Base-by-base conservation (phyloP, 441 rosid species). In the Erysimum pusillum region DNA sequence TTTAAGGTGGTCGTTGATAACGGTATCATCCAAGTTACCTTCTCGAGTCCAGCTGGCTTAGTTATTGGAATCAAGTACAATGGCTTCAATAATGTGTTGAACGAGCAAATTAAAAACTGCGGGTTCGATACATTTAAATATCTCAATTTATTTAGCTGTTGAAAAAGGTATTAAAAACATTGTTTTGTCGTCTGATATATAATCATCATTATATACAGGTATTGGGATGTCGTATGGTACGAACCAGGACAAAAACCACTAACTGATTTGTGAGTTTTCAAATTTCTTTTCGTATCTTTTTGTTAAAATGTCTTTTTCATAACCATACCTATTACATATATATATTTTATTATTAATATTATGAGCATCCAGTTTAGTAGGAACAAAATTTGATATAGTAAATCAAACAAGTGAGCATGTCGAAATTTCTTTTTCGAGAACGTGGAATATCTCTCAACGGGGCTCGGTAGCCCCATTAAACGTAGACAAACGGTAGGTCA, bases 61-160 rank as follows among this genome's bases (percentile, higher is more conserved):
- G 77, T 84, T n/a, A 81, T 79, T 61, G 84, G 88, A 67, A 83
- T 94, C 53, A 81, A 81, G 38, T 95, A 86, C 69, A 81, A 81
- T 49, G 94, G 94, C 66, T 80, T 95, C 44, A 87, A 87, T 63
- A 93, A 91, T 76, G 81, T 95, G 84, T 90, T 95, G 28, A 92
- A 87, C 74, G 87, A 85, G 41, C 69, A 74, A 11, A 84, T 71
- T 77, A 14, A 63, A 6, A 63, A 79, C 45, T 73, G 84, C 49
- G 88, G 97, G 89, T 83, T 83, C 3, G 1, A 13, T 46, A 63
- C 4, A 46, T 15, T 13, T 60, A 68, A 20, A 51, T 56, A 65
- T 14, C 35, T 36, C 9, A 12, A 39, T n/a, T 25, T 22, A 22
- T 15, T 7, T 15, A 46, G 12, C 39, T 17, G n/a, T n/a, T n/a